phyloP scores from a whole-genome alignment of 768 basidiomycete species.

The Leccinellum luteum region DNA sequence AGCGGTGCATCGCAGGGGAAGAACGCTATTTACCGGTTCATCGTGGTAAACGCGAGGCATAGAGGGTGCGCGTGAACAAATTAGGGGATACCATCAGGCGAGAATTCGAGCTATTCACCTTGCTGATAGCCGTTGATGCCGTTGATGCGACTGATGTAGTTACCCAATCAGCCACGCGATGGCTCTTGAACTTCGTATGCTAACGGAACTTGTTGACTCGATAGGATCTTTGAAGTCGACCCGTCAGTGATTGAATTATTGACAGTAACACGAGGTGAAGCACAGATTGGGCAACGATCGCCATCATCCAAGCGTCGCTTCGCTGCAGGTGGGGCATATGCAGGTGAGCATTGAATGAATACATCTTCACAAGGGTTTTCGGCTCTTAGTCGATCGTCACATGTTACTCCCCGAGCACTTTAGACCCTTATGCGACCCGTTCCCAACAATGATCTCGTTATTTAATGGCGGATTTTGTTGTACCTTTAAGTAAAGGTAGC shows the following conservation, averaged over 20 bases:
- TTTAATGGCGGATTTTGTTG: not conserved
- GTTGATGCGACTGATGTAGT: slow-evolving; percentile 4
- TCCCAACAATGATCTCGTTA: not conserved
- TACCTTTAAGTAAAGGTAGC: slow-evolving; percentile 11
- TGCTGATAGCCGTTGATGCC: slow-evolving; percentile 8
- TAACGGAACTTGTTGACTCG: slow-evolving; percentile 7
- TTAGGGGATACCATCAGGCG: slow-evolving; percentile 9
- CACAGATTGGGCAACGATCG: slow-evolving; percentile 13
- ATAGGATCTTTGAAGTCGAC: slow-evolving; percentile 14
- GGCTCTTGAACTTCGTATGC: not conserved
- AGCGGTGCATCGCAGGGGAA: slow-evolving; percentile 25
- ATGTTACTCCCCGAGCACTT: slow-evolving; percentile 7
- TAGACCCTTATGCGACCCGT: slow-evolving; percentile 4
- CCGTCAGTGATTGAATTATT: slow-evolving; percentile 9
- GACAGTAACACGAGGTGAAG: slow-evolving; percentile 23
- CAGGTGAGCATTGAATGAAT: not conserved
- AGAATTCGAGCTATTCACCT: slow-evolving; percentile 13
- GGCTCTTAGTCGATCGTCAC: slow-evolving; percentile 13
- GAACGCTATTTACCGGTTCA: slow-evolving; percentile 21
- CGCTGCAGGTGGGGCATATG: slow-evolving; percentile 10
- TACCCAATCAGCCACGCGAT: slow-evolving; percentile 4
- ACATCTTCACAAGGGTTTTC: slow-evolving; percentile 13
- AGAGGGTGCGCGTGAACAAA: slow-evolving; percentile 14
- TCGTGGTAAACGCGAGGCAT: slow-evolving; percentile 34
- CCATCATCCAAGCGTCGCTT: slow-evolving; percentile 20